Evolutionary conservation across 2,329 filamentous ascomycete genomes (phyloP), one percentile per base, ranked within the genome.

Genomic region (Blumeria hordei): DNA sequence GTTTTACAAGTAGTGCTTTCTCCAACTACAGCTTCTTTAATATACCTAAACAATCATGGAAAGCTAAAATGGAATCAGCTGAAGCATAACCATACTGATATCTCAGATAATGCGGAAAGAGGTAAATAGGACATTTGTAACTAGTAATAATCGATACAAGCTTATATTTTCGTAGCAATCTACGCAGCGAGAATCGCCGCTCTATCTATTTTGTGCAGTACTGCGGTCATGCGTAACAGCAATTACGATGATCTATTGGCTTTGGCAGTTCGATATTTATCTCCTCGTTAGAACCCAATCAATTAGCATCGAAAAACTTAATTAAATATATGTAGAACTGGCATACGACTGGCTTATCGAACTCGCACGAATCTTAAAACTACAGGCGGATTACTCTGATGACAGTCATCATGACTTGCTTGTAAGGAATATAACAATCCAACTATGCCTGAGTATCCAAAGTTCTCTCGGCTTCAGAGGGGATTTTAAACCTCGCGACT

Each of bases 381-480:
- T 85, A 34, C 78, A 81, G 53, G 77, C 88, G 51, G 90, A 96
- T 68, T 93, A 88, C 64, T 83, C 86, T 0, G 76, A 85, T 52
- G 85, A 94, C 57, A 71, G 77, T 1, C 75, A 78, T 47, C 77
- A 83, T 60, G 81, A 90, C 64, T 74, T 80, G 57, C 70, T 94
- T 36, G 76, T 92, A 59, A 74, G 81, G 57, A 88, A 92, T 62
- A 71, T 74, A 3, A 73, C 80, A 37, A 74, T 95, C 49, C 83
- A 87, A 57, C 74, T 85, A 55, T 85, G 80, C 56, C 71, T 95
- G 11, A 85, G 85, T 62, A 77, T 92, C 33, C 80, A 93, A 64
- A 81, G 85, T 56, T 80, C 85, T 54, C 70, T 95, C 9, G 85
- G 84, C 3, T 88, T 84, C 64, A 74, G 73, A 45, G 81, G 80